Evolutionary conservation across 116 monocot species (phyloP).

Genomic region (Thalassia testudinum): DNA sequence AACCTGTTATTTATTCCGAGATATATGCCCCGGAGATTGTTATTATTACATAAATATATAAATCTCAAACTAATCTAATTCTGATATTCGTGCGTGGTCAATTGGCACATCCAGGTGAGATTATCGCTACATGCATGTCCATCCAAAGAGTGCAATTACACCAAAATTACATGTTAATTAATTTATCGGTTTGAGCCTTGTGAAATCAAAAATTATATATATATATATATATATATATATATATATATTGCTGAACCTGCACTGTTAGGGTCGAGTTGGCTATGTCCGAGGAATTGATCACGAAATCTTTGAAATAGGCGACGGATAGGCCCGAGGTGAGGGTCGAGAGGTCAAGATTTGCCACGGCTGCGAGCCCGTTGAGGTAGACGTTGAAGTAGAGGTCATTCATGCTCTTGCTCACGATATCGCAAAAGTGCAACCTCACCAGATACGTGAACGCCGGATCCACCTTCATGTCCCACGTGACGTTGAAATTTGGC

Average conservation of each 20-base stretch:
- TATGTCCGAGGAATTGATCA: conserved; percentile 30
- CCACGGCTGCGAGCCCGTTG: conserved; percentile 30
- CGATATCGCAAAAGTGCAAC: conserved; percentile 85
- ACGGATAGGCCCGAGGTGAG: conserved; percentile 32
- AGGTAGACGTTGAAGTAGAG: conserved; percentile 87
- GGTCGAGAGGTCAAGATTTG: conserved; percentile 65
- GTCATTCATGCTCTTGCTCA: conserved; percentile 52
- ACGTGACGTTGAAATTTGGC: conserved; percentile 65
- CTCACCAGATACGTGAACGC: conserved; percentile 51
- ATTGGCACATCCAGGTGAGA: too few species aligned
- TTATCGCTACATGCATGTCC: too few species aligned
- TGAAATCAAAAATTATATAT: too few species aligned
- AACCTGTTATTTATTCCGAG: conserved; percentile 22
- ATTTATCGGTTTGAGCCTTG: too few species aligned
- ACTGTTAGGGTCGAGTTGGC: conserved; percentile 18
- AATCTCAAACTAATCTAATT: too few species aligned
- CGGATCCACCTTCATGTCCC: conserved; percentile 36
- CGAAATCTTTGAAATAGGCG: conserved; percentile 70
- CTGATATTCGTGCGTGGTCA: too few species aligned
- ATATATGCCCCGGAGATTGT: too few species aligned
- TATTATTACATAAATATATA: too few species aligned
- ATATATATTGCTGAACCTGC: conserved; percentile 18
- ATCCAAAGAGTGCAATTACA: too few species aligned
- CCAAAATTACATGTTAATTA: too few species aligned
- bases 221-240: too few species aligned